These are phyloP conservation scores for Juglanconis sp. DNA, from an alignment of 2,329 filamentous ascomycete species.

Conservation along the genomic window DNA sequence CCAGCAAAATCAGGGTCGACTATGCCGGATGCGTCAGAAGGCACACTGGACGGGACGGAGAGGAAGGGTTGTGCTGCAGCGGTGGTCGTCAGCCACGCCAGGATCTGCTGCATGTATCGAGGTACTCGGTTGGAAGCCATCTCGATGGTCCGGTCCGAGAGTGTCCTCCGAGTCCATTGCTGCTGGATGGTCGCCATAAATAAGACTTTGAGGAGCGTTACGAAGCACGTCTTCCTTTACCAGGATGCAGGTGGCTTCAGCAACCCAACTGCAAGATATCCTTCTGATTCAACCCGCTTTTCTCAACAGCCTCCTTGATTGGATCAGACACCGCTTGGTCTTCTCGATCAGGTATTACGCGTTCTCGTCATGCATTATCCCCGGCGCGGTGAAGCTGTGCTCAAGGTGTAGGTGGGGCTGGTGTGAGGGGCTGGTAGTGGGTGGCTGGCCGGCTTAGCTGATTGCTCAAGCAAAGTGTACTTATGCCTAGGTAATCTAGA, in stretches of 20 bases:
- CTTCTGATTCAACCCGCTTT: not conserved
- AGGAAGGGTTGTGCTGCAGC: slow-evolving; percentile 11
- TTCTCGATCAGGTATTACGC: slow-evolving; percentile 1
- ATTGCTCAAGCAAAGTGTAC: not conserved
- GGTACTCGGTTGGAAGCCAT: slow-evolving; percentile 4
- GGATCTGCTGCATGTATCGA: slow-evolving; percentile 12
- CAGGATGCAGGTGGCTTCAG: slow-evolving; percentile 5
- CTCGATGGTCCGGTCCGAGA: not conserved
- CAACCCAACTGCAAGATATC: not conserved
- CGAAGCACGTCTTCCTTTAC: slow-evolving; percentile 1
- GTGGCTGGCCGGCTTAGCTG: not conserved
- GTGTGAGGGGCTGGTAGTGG: not conserved
- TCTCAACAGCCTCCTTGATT: not conserved
- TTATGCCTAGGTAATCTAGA: not conserved
- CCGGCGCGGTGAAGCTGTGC: not conserved
- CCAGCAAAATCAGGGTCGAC: slow-evolving; percentile 26
- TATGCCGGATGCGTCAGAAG: slow-evolving; percentile 11
- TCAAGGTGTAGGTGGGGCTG: not conserved
- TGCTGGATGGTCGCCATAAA: not conserved
- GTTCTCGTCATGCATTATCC: slow-evolving; percentile 1
- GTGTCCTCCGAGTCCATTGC: not conserved
- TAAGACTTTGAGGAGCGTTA: not conserved
- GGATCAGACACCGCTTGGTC: not conserved
- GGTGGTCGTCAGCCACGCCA: slow-evolving; percentile 9
- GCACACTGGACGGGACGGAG: slow-evolving; percentile 13